These are phyloP conservation scores for Pascua sp. DNA, from an alignment of 1,284 basidiomycete genomes.

Conservation along the genomic window DNA sequence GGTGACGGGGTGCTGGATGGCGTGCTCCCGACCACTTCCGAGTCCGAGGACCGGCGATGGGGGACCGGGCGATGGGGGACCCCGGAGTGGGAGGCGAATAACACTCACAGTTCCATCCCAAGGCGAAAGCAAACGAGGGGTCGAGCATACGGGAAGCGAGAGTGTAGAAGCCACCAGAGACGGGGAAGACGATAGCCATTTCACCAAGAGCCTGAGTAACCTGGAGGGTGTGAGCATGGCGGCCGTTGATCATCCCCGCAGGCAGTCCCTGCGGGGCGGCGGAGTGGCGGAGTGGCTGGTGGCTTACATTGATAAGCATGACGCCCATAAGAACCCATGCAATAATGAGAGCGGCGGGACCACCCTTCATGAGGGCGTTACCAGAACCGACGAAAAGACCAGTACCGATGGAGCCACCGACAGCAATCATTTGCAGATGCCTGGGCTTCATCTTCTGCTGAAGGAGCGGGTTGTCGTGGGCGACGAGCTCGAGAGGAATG, in stretches of 20 bases:
- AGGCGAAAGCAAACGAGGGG: conserved; percentile 40
- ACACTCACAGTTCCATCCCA: conserved; percentile 47
- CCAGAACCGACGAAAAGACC: conserved; percentile 51
- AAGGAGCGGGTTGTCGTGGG: conserved; percentile 41
- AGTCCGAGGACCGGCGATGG: background rate
- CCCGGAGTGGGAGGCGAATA: background rate
- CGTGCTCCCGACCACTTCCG: no score
- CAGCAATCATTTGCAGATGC: conserved; percentile 48
- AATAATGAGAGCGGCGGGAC: conserved; percentile 52
- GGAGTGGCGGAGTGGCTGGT: background rate
- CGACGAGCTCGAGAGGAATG: conserved; percentile 28
- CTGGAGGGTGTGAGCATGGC: background rate
- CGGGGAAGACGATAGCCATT: conserved; percentile 52
- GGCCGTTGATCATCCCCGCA: no score
- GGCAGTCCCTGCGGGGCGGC: background rate
- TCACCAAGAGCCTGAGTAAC: conserved; percentile 51
- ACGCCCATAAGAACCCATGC: conserved; percentile 43
- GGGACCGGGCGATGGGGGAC: no score
- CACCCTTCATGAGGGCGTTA: conserved; percentile 50
- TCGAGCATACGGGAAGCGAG: conserved; percentile 45
- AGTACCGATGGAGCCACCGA: conserved; percentile 55
- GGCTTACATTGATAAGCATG: conserved; percentile 18
- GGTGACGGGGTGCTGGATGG: no score
- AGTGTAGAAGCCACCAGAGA: conserved; percentile 53
- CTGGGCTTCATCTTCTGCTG: conserved; percentile 51